Percentiles rank a stretch among this genome's conserved stretches.
These are phyloP conservation scores for Flaveria robusta DNA, from an alignment of 129 eudicot species.

Conservation along the genomic window DNA sequence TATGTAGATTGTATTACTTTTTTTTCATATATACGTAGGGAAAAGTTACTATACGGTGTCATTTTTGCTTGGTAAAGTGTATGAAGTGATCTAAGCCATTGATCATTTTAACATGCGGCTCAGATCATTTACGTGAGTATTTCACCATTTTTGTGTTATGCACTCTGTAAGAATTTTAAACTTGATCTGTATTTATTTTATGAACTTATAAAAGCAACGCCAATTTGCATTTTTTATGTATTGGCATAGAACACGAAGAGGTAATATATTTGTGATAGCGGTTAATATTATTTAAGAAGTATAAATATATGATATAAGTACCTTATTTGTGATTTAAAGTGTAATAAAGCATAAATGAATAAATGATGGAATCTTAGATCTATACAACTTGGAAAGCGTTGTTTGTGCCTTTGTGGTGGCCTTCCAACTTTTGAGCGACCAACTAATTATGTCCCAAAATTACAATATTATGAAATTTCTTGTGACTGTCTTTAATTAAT, in stretches of 20 bases:
- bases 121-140: too few species aligned
- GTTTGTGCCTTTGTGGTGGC: conserved; percentile 17
- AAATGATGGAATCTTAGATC: conserved; percentile 28
- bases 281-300: neutral
- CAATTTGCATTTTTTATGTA: neutral
- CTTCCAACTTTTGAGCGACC: conserved; percentile 19
- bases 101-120: too few species aligned
- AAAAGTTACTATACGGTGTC: too few species aligned
- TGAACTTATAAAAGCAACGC: neutral
- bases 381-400: conserved; percentile 34
- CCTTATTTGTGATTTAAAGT: conserved; percentile 28
- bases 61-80: too few species aligned
- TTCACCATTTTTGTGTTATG: too few species aligned
- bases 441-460: conserved; percentile 14
- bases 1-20: too few species aligned
- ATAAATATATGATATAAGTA: neutral
- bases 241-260: neutral
- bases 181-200: neutral
- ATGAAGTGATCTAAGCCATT: too few species aligned
- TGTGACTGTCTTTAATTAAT: neutral
- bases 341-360: conserved; percentile 17
- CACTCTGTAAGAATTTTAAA: too few species aligned
- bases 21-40: too few species aligned
- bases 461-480: neutral
- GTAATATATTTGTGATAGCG: neutral